phyloP scores from a whole-genome alignment of 2,329 filamentous ascomycete genomes.

The Zasmidium citrigriseum region DNA sequence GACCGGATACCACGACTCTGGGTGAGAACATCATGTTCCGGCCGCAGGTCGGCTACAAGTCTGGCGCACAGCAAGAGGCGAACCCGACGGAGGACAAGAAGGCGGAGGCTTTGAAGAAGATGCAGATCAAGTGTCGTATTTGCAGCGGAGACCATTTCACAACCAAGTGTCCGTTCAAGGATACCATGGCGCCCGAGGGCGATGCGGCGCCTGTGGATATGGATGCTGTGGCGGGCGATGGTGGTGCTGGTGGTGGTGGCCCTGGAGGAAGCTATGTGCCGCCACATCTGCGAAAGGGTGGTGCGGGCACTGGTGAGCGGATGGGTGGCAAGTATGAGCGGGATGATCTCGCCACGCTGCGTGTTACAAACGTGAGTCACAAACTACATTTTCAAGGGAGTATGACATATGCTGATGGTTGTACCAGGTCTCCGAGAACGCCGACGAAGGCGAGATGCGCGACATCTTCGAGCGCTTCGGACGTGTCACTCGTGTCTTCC shows the following conservation, averaged over 20 bases:
- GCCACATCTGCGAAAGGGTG: conserved; percentile 79
- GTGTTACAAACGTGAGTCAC: conserved; percentile 89
- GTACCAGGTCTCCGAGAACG: conserved; percentile 85
- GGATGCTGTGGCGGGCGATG: conserved; percentile 48
- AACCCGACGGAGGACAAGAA: conserved; percentile 69
- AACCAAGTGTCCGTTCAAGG: conserved; percentile 98
- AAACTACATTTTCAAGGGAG: background rate
- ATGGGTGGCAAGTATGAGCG: conserved; percentile 95
- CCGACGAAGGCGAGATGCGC: conserved; percentile 91
- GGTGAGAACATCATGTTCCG: conserved; percentile 99
- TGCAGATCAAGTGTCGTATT: conserved; percentile 99
- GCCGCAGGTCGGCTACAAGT: conserved; percentile 90
- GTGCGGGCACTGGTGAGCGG: conserved; percentile 69
- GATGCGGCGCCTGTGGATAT: conserved; percentile 49
- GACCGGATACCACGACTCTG: conserved; percentile 85
- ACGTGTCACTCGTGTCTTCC: conserved; percentile 93
- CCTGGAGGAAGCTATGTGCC: conserved; percentile 83
- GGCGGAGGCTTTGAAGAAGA: conserved; percentile 80
- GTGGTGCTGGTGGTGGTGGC: conserved; percentile 57
- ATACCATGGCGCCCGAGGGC: conserved; percentile 88
- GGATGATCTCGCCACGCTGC: conserved; percentile 92
- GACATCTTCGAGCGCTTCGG: conserved; percentile 98
- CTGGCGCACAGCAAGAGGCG: conserved; percentile 77
- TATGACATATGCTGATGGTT: background rate
- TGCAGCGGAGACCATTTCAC: conserved; percentile 99